These are phyloP conservation scores for Aspergillus eucalypticola DNA, from an alignment of 2,329 filamentous ascomycete genomes.

Conservation along the genomic window DNA sequence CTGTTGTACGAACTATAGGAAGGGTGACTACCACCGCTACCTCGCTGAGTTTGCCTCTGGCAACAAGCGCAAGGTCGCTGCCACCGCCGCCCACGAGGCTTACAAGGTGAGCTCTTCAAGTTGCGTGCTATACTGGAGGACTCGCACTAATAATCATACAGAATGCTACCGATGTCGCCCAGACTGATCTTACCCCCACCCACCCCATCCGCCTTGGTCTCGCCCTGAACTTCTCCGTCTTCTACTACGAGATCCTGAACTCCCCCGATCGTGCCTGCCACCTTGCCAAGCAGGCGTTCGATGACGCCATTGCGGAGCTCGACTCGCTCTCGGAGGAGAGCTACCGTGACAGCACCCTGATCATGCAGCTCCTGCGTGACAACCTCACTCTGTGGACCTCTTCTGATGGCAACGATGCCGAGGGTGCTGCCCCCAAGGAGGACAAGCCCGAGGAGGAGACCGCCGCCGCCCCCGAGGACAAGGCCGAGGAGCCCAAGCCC, in stretches of 20 bases:
- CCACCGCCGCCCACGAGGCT: constrained; percentile 91
- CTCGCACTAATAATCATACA: constrained; percentile 37
- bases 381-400: constrained; percentile 98
- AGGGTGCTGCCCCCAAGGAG: constrained; percentile 64
- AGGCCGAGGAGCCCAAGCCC: constrained; percentile 42
- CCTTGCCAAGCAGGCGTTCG: constrained; percentile 97
- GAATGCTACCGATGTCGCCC: constrained; percentile 97
- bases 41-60: constrained; percentile 94
- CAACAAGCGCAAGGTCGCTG: constrained; percentile 92
- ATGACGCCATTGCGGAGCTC: constrained; percentile 97
- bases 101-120: constrained; percentile 75
- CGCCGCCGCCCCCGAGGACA: constrained; percentile 48
- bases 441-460: constrained; percentile 54
- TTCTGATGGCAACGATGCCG: constrained; percentile 76
- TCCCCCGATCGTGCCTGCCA: constrained; percentile 97
- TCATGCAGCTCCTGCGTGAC: constrained; percentile 98
- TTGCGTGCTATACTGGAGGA: background rate
- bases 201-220: constrained; percentile 98
- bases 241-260: constrained; percentile 99
- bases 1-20: constrained; percentile 66
- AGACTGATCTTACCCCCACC: constrained; percentile 94
- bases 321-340: constrained; percentile 97
- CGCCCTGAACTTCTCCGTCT: constrained; percentile 98
- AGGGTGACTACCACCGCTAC: constrained; percentile 99
- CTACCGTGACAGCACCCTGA: constrained; percentile 97